A percentile compares a stretch with the other conserved stretches of the same genome.
These are phyloP conservation scores for Rubus idaeus DNA, from an alignment of 306 rosid species.

Conservation along the genomic window DNA sequence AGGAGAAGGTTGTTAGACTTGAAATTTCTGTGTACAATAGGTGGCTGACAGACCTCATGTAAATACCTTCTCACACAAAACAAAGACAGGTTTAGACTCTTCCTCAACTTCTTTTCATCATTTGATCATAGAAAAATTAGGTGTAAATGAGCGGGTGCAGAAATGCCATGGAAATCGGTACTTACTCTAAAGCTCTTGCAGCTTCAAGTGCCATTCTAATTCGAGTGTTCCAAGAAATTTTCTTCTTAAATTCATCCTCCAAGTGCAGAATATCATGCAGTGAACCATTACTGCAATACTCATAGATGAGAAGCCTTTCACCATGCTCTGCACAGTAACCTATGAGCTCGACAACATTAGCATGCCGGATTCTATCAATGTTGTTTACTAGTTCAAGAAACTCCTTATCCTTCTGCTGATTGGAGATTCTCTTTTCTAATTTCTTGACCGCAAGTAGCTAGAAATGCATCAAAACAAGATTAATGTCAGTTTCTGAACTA, in stretches of 20 bases:
- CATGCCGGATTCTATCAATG: conserved; percentile 77
- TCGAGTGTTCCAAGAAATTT: conserved; percentile 79
- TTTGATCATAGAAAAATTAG: neutral
- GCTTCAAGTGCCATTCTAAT: conserved; percentile 91
- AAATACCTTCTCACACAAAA: conserved; percentile 63
- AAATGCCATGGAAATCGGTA: conserved; percentile 11
- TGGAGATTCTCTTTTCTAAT: conserved; percentile 64
- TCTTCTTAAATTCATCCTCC: conserved; percentile 62
- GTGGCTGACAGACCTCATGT: conserved; percentile 88
- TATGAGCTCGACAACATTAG: conserved; percentile 74
- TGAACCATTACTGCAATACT: conserved; percentile 82
- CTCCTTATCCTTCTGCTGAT: conserved; percentile 69
- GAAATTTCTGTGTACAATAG: conserved; percentile 83
- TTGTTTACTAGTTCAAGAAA: conserved; percentile 79
- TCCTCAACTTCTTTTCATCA: neutral
- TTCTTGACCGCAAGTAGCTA: conserved; percentile 91
- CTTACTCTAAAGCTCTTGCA: conserved; percentile 98
- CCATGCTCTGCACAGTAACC: conserved; percentile 98
- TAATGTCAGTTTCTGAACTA: conserved; percentile 28
- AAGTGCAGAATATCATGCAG: conserved; percentile 78
- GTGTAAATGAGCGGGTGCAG: neutral
- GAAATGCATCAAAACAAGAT: conserved; percentile 36
- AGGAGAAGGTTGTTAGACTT: conserved; percentile 92
- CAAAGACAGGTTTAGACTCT: conserved; percentile 22
- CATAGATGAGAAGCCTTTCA: conserved; percentile 87